Evolutionary conservation across 306 rosid genomes (phyloP), one percentile per base, ranked within the genome.

Genomic region (Comarum palustre): DNA sequence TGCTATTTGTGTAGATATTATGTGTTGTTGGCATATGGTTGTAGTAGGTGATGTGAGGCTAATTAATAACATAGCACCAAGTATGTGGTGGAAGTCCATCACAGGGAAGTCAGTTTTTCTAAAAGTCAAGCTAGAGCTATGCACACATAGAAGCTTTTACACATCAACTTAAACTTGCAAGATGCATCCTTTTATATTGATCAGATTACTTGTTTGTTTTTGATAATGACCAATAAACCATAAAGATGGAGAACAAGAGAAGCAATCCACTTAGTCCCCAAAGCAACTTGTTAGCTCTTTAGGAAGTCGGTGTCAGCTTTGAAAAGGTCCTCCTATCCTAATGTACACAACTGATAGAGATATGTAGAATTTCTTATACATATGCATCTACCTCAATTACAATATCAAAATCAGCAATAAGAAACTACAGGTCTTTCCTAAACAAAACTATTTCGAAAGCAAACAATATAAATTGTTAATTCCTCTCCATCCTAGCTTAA

Each of bases 51-150:
- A 61, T 71, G 32, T 71, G 50, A 62, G 29, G 67, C 55, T 32
- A 62, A 62, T 51, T 32, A 62, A 62, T 51, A 63, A 52, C 46
- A 63, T 54, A 42, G 58, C 76, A 64, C 34, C 3, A 25, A 27
- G 75, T 69, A 50, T 39, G 36, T 66, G 55, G 73, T 54, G 81
- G 76, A 61, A 69, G 47, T 36, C 67, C 72, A 71, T 8, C 66
- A 77, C 66, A 63, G 20, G 11, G 22, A 36, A 36, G 32, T 4
- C 22, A 13, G 10, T 51, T 8, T 48, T 69, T 19, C n/a, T 34
- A 47, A 34, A 31, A 58, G 64, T 69, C 65, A 36, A 61, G n/a
- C n/a, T n/a, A n/a, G 29, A 61, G 71, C 42, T 59, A 57, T 48
- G 24, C n/a, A 13, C 52, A 71, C 25, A 2, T 16, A 32, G 12